Conservation (phyloP, 163 green algal species). For the Scenedesmus sp. region DNA sequence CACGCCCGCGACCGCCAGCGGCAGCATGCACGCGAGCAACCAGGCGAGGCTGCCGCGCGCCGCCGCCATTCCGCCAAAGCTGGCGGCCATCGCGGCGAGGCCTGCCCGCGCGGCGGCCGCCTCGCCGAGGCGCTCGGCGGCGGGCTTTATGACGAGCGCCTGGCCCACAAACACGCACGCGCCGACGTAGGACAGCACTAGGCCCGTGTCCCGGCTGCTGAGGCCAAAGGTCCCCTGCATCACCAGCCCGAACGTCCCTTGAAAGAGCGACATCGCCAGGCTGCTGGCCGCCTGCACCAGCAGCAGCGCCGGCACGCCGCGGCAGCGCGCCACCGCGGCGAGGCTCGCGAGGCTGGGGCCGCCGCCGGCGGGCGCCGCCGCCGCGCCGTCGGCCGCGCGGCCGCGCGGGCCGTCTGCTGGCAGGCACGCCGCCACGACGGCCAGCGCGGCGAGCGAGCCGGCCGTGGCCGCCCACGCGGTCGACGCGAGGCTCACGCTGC, state of each 20-base stretch:
- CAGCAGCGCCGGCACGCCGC: constrained; percentile 22
- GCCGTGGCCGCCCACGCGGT: constrained; percentile 29
- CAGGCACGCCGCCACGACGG: neutral
- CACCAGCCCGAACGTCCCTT: constrained; percentile 30
- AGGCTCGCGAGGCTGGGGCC: constrained; percentile 4
- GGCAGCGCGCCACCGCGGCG: constrained; percentile 5
- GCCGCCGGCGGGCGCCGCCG: neutral
- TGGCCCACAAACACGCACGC: constrained; percentile 36
- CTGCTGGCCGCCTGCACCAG: constrained; percentile 12
- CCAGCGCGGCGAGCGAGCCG: constrained; percentile 13
- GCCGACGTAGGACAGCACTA: constrained; percentile 38
- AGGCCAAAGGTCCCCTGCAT: constrained; percentile 18
- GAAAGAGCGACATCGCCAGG: constrained; percentile 14
- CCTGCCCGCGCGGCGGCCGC: neutral
- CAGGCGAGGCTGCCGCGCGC: constrained; percentile 2
- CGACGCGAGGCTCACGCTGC: constrained; percentile 15
- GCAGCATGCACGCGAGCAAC: constrained; percentile 19
- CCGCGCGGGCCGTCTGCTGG: constrained; percentile 10
- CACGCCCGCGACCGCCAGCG: neutral
- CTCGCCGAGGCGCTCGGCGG: constrained; percentile 10
- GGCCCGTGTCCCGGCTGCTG: constrained; percentile 20
- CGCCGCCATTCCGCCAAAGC: neutral
- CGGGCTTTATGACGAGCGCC: constrained; percentile 19
- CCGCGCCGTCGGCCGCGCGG: neutral
- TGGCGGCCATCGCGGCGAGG: neutral